Base-by-base conservation (phyloP, 2,329 filamentous ascomycete species). In the Cladophialophora bantiana region DNA sequence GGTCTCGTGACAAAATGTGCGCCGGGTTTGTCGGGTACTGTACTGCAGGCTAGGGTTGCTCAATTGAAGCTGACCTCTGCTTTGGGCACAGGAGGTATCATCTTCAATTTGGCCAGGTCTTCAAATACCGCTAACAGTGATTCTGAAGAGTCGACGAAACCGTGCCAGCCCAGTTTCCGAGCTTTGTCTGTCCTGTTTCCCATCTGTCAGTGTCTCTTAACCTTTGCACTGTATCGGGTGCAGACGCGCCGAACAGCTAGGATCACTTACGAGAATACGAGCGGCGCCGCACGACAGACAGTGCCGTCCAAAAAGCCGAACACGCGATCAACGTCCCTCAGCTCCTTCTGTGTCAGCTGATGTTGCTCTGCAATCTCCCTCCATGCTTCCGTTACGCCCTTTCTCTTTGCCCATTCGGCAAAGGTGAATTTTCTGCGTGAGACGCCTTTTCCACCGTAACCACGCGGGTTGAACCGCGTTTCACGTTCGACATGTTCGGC, bases 281-380 rank as follows among this genome's bases (percentile, higher is more conserved):
- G 73, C 50, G 66, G 69, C 1, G 70, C 73, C 2, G 73, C 61
- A 18, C 77, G 73, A 45, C 75, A 72, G 64, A 83, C 66, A 38
- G 78, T 74, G 32, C 75, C 75, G 70, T 85, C 82, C 3, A 80
- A 76, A 65, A 85, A 83, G 1, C 77, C 75, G 60, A 84, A 84
- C 42, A 83, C 77, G 1, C 79, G 77, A 38, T 82, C 80, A 15
- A 82, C 73, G 1, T 59, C 57, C 61, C 78, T 77, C 36, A 84
- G 77, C 18, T 79, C 78, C 63, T 79, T 78, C 38, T 78, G 71
- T 4, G 75, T 74, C 10, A 85, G 72, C 2, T 76, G 72, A 67
- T 85, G 70, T 71, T 79, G 74, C 59, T 76, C 62, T 15, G 78
- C 77, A 13, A 85, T 74, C 66, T 82, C 78, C 38, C 74, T 75